Evolutionary conservation across 129 eudicot genomes (phyloP).

Genomic region (Arctium minus): DNA sequence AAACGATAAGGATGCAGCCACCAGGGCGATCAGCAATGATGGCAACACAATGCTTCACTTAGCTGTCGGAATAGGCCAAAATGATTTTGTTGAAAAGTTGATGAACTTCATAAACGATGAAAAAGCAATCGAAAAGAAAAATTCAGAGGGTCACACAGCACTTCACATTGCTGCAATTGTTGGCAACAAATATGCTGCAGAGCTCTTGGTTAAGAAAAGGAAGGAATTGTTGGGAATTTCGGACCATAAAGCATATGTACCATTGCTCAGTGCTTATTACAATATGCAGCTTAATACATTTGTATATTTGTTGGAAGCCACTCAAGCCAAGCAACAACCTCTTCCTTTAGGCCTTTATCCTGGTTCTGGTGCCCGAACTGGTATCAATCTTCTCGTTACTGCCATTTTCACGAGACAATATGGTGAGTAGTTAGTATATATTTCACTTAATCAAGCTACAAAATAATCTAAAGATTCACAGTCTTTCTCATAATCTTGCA

Average conservation of each 20-base stretch:
- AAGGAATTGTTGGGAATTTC: not conserved
- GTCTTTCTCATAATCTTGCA: not conserved
- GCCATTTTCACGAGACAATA: conserved; percentile 6
- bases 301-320: not conserved
- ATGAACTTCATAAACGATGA: not conserved
- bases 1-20: not conserved
- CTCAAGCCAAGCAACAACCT: not conserved
- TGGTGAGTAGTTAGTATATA: conserved; percentile 3
- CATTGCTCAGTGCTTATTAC: not conserved
- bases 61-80: conserved; percentile 11
- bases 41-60: conserved; percentile 14
- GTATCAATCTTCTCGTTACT: not conserved
- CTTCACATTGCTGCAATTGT: conserved; percentile 16
- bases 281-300: not conserved
- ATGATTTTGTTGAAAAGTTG: not conserved
- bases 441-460: not conserved
- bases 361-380: not conserved
- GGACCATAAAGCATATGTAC: not conserved
- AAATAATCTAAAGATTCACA: not conserved
- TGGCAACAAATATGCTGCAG: conserved; percentile 13
- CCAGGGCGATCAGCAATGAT: not conserved
- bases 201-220: not conserved
- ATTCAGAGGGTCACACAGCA: conserved; percentile 5
- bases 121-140: not conserved
- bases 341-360: not conserved